phyloP scores from a whole-genome alignment of 2,329 filamentous ascomycete genomes.

The Pestalotiopsis sp. region DNA sequence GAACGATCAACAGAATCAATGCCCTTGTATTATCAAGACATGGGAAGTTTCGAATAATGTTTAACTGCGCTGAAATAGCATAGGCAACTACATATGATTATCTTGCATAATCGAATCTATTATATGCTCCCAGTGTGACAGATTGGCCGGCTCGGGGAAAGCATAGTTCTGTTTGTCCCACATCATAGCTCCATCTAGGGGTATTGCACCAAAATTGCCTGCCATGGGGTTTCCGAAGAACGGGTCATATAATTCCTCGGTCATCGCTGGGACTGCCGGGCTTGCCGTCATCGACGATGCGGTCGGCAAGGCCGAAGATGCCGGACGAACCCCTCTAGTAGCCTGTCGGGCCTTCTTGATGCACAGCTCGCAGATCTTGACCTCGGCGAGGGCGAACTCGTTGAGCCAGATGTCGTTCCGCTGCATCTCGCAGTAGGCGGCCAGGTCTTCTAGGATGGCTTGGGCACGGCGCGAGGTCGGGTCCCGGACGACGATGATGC shows the following conservation, averaged over 20 bases:
- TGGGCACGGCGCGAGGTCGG: slow-evolving; percentile 30
- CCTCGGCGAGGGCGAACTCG: slow-evolving; percentile 42
- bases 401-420: slow-evolving; percentile 42
- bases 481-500: slow-evolving; percentile 37
- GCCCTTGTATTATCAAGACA: no score
- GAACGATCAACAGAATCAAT: no score
- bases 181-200: slow-evolving; percentile 12
- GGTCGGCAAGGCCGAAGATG: not conserved
- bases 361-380: slow-evolving; percentile 45
- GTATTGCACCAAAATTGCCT: not conserved
- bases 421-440: slow-evolving; percentile 43
- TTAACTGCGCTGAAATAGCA: no score
- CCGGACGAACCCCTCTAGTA: not conserved
- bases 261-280: not conserved
- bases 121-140: slow-evolving; percentile 16
- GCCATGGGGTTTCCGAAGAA: not conserved
- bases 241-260: not conserved
- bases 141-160: slow-evolving; percentile 15
- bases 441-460: slow-evolving; percentile 40
- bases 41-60: no score
- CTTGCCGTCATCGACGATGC: no score
- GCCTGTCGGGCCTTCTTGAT: slow-evolving; percentile 21
- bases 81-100: not conserved
- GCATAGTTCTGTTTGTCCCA: slow-evolving; percentile 21
- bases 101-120: slow-evolving; percentile 17